Evolutionary conservation across 2,329 filamentous ascomycete species (phyloP).

Genomic region (Calonectria pteridis): DNA sequence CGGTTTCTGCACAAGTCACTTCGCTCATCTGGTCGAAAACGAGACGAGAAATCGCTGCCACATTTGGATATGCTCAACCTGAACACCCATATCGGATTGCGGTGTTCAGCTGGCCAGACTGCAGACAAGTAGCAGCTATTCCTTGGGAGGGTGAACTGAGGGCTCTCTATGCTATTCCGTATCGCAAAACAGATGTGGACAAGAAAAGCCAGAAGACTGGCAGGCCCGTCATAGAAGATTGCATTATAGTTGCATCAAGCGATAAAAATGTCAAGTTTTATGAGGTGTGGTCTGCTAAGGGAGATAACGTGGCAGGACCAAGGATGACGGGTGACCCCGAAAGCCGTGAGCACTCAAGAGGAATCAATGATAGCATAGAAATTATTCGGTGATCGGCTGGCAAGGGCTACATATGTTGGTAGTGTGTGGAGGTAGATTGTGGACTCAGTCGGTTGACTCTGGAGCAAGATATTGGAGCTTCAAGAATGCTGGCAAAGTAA

Average conservation of each 20-base stretch:
- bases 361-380: slow-evolving; percentile 80
- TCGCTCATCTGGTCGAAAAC: slow-evolving; percentile 91
- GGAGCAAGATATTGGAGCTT: neutral
- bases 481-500: neutral
- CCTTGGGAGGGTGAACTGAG: slow-evolving; percentile 85
- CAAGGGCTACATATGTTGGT: neutral
- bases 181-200: slow-evolving; percentile 67
- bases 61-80: slow-evolving; percentile 92
- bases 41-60: slow-evolving; percentile 88
- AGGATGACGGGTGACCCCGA: slow-evolving; percentile 84
- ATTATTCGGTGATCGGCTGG: slow-evolving; percentile 71
- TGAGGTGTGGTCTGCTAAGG: slow-evolving; percentile 86
- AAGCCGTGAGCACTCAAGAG: slow-evolving; percentile 85
- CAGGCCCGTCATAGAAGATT: slow-evolving; percentile 58
- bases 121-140: slow-evolving; percentile 85
- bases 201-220: slow-evolving; percentile 40
- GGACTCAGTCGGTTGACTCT: neutral
- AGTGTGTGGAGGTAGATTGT: neutral
- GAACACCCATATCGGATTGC: slow-evolving; percentile 91
- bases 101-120: slow-evolving; percentile 95
- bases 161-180: slow-evolving; percentile 89
- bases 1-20: slow-evolving; percentile 93
- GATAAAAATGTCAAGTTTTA: slow-evolving; percentile 96
- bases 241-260: slow-evolving; percentile 91
- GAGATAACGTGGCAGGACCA: slow-evolving; percentile 62